Base-by-base conservation (phyloP, 805 yeast genomes). In the Diddensiella santjacobensis region DNA sequence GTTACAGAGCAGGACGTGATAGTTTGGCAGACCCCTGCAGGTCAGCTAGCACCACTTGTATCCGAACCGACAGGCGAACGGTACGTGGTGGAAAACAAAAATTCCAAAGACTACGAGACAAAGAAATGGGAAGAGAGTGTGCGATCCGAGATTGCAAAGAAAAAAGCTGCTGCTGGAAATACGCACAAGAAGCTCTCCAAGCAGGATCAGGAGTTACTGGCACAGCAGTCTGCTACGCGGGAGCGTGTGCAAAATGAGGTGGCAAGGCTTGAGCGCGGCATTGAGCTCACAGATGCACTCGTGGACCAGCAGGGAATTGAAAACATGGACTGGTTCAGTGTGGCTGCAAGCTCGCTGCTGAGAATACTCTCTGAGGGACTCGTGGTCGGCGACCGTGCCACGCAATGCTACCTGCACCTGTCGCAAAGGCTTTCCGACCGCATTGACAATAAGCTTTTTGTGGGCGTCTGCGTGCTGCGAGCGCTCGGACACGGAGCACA, bases 71-170 rank as follows among this genome's bases (percentile, higher is more conserved):
- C 8, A 6, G 13, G 13, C 13, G 31, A 26, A 8, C 8, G 15
- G 15, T 23, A 40, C 13, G 66, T 67, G 29, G 70, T 68, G 3
- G 79, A 80, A 11, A 79, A 79, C 60, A 87, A 85, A 62, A 87
- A 87, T 62, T 70, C 87, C 1, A 89, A 83, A 61, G 96, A 89
- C 59, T 87, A 87, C 58, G 95, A 84, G 58, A 84, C 90, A 1
- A 69, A 78, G 50, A 81, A 87, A 63, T 91, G 98, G 98, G 99
- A 93, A 62, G 89, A 83, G 56, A 77, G 78, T 44, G 76, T 93
- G 26, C 79, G 91, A 58, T 80, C 80, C 53, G 91, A 88, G 59
- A 71, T 89, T 31, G 81, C 84, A 1, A 72, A 73, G 45, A 81
- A 81, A 62, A 60, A 60, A 58, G 19, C 45, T 36, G 52, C 50